Conservation (phyloP, 108 stramenopile genomes). For the Fragilariopsis cylindrus region DNA sequence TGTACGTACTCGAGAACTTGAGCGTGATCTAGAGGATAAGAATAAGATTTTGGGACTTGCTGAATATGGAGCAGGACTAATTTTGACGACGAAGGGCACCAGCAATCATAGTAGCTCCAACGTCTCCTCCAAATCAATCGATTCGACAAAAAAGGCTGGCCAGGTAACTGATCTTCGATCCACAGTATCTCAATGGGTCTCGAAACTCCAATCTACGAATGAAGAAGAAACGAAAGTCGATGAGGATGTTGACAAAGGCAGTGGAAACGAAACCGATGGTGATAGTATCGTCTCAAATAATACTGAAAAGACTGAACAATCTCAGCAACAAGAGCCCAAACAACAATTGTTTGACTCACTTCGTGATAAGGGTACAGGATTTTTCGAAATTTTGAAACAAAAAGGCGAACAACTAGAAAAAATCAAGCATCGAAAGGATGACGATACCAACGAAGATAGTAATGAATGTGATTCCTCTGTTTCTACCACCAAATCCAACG, state of each 20-base stretch:
- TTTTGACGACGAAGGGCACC: neutral
- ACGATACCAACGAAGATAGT: neutral
- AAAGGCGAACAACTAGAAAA: conserved; percentile 36
- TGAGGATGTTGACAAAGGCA: neutral
- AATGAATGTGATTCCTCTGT: neutral
- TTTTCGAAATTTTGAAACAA: conserved; percentile 34
- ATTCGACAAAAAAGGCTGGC: conserved; percentile 18
- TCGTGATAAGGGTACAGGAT: conserved; percentile 29
- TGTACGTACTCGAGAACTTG: conserved; percentile 7
- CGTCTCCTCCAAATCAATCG: neutral
- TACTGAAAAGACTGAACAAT: neutral
- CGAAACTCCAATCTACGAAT: neutral
- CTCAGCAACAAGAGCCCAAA: conserved; percentile 13
- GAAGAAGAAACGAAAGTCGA: neutral
- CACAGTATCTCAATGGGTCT: conserved; percentile 39
- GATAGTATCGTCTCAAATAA: neutral
- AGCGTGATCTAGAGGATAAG: conserved; percentile 23
- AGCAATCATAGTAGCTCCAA: neutral
- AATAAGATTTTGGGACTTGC: conserved; percentile 11
- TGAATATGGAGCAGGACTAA: conserved; percentile 14
- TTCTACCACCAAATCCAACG: neutral
- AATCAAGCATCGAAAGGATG: conserved; percentile 14
- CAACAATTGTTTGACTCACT: conserved; percentile 38
- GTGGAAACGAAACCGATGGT: neutral
- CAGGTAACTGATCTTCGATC: conserved; percentile 39